Conservation (phyloP, 2,329 filamentous ascomycete genomes). For the Ophiostoma himal-ulmi region DNA sequence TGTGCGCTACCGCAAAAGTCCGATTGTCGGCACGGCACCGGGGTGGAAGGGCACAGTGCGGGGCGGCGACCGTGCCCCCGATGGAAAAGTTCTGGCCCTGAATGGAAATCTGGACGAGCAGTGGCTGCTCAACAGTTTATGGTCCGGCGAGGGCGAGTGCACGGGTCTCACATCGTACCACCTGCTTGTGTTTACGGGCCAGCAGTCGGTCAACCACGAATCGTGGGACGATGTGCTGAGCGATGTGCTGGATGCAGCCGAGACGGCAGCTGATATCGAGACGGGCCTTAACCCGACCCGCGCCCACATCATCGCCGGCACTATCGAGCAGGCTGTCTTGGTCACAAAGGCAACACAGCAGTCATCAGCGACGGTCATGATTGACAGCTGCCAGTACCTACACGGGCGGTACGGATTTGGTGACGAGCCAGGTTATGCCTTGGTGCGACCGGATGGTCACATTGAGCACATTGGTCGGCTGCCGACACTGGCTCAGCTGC, state of each 20-base stretch:
- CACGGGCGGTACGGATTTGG: constrained; percentile 32
- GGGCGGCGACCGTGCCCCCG: constrained; percentile 44
- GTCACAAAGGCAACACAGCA: constrained; percentile 7
- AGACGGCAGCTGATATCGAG: constrained; percentile 10
- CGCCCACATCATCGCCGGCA: constrained; percentile 17
- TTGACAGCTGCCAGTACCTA: constrained; percentile 29
- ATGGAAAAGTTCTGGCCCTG: constrained; percentile 31
- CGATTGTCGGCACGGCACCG: constrained; percentile 33
- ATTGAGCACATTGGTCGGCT: constrained; percentile 32
- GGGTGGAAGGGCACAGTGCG: constrained; percentile 35
- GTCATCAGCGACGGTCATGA: constrained; percentile 19
- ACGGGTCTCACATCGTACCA: constrained; percentile 20
- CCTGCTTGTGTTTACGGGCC: constrained; percentile 19
- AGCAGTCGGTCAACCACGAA: not conserved
- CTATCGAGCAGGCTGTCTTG: constrained; percentile 6
- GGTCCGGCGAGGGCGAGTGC: constrained; percentile 20
- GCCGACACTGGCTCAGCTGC: constrained; percentile 28
- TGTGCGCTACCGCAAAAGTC: constrained; percentile 39
- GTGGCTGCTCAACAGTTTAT: constrained; percentile 16
- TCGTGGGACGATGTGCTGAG: not conserved
- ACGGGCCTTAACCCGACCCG: constrained; percentile 3
- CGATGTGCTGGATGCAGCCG: constrained; percentile 18
- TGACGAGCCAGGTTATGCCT: constrained; percentile 28
- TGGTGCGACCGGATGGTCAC: constrained; percentile 34
- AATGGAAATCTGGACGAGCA: not conserved